phyloP scores from a whole-genome alignment of 371 early-diverging fungal genomes.

The Mortierella sp. region DNA sequence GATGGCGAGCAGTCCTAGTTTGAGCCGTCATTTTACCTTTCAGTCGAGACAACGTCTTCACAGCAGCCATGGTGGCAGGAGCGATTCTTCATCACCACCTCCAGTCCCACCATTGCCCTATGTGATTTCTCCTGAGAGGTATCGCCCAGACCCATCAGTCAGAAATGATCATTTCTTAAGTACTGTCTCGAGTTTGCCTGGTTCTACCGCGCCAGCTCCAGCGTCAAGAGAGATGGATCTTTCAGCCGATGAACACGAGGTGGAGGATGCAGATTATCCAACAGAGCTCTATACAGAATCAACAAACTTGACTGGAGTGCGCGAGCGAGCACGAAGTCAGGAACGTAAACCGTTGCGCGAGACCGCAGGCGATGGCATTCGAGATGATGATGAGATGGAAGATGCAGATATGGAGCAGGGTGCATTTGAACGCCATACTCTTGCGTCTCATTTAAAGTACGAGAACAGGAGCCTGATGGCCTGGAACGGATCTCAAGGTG shows the following conservation, averaged over 20 bases:
- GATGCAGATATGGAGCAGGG: not conserved
- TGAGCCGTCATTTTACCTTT: conserved; percentile 13
- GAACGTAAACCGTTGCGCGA: too few species aligned
- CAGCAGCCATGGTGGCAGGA: not conserved
- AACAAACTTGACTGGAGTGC: too few species aligned
- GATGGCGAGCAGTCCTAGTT: conserved; percentile 45
- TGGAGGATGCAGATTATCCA: not conserved
- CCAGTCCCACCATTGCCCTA: conserved; percentile 6
- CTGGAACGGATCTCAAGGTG: not conserved
- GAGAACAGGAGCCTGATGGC: not conserved
- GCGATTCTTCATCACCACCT: conserved; percentile 9
- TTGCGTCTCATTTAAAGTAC: not conserved
- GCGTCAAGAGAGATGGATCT: conserved; percentile 17
- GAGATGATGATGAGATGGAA: not conserved
- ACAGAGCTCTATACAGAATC: not conserved
- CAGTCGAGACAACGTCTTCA: not conserved
- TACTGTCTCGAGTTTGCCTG: not conserved
- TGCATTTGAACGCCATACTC: not conserved
- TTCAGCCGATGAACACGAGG: conserved; percentile 9
- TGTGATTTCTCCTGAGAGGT: not conserved
- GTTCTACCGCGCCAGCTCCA: conserved; percentile 4
- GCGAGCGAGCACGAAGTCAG: too few species aligned
- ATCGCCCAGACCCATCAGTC: not conserved
- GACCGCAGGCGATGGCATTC: not conserved
- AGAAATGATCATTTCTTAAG: too few species aligned